Percentiles rank a stretch among this genome's conserved stretches.
Conservation (phyloP, 306 rosid genomes). For the Vigna trinervia region DNA sequence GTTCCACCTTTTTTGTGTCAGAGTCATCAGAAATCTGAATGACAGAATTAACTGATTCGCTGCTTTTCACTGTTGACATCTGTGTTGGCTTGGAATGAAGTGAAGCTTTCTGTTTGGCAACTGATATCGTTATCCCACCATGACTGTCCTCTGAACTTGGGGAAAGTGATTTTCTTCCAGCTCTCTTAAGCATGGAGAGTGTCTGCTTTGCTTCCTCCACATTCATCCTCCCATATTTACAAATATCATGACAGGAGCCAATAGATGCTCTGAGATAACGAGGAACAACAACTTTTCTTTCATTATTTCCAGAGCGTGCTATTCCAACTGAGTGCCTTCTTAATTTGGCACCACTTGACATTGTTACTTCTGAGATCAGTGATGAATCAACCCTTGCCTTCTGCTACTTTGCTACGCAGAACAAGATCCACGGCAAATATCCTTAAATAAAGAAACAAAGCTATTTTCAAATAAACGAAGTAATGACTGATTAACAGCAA, state of each 20-base stretch:
- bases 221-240: slow-evolving; percentile 72
- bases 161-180: slow-evolving; percentile 41
- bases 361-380: slow-evolving; percentile 38
- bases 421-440: slow-evolving; percentile 42
- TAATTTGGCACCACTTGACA: slow-evolving; percentile 43
- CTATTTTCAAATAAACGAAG: not conserved
- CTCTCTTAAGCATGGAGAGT: slow-evolving; percentile 47
- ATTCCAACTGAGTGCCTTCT: slow-evolving; percentile 71
- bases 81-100: slow-evolving; percentile 48
- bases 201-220: slow-evolving; percentile 53
- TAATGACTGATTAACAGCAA: not conserved
- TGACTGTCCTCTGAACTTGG: slow-evolving; percentile 31
- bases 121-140: slow-evolving; percentile 31
- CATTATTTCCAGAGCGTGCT: slow-evolving; percentile 41
- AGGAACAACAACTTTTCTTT: slow-evolving; percentile 56
- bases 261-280: slow-evolving; percentile 77
- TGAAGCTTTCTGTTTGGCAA: slow-evolving; percentile 40
- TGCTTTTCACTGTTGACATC: slow-evolving; percentile 41
- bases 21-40: not conserved
- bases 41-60: slow-evolving; percentile 39
- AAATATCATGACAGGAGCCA: slow-evolving; percentile 90
- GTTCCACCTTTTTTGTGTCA: not conserved
- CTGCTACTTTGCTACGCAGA: slow-evolving; percentile 52
- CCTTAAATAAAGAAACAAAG: slow-evolving; percentile 54
- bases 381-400: slow-evolving; percentile 44